Percentiles rank a stretch among this genome's conserved stretches.
Evolutionary conservation across 352 stramenopile genomes (phyloP).

Genomic region (Pythium rishiriense): DNA sequence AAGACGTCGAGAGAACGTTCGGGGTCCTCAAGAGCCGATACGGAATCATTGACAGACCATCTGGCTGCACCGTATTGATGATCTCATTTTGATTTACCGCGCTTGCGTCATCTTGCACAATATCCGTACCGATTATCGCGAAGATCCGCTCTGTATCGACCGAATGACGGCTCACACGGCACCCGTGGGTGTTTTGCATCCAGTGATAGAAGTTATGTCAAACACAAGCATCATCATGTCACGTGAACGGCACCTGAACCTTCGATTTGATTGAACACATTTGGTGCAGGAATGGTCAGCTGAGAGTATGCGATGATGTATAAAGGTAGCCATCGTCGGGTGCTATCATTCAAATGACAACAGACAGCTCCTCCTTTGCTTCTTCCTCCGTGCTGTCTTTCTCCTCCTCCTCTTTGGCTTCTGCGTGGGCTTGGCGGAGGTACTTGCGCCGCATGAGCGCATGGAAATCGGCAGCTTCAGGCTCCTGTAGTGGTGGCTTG

Average conservation of each 20-base stretch:
- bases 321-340: no score
- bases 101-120: no score
- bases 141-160: no score
- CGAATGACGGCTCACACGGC: no score
- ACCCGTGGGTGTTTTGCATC: background rate
- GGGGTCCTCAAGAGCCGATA: no score
- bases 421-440: background rate
- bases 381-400: background rate
- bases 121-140: no score
- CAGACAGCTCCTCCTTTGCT: background rate
- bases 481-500: background rate
- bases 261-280: constrained; percentile 1
- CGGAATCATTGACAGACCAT: no score
- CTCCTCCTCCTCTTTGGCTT: constrained; percentile 1
- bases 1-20: no score
- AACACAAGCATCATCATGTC: background rate
- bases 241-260: background rate
- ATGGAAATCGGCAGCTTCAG: background rate
- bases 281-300: background rate
- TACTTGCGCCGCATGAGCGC: background rate
- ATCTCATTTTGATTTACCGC: no score
- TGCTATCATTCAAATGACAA: background rate
- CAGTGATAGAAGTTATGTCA: no score
- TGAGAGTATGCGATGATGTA: background rate
- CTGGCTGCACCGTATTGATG: no score